These are phyloP conservation scores for Mycena belliarum DNA, from an alignment of 768 basidiomycete genomes.

Conservation along the genomic window DNA sequence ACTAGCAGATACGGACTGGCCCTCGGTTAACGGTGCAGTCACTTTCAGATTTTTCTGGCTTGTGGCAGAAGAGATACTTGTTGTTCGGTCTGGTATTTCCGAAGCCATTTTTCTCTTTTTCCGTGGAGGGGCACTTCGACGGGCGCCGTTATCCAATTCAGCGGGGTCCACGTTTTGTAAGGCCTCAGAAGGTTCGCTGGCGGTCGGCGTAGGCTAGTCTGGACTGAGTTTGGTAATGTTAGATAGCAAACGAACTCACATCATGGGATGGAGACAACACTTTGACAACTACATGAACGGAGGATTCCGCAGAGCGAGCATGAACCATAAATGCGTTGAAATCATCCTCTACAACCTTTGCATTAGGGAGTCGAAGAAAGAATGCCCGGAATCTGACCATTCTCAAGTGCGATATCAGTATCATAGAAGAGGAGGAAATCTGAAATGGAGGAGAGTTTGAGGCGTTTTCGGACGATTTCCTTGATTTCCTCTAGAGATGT, in stretches of 20 bases:
- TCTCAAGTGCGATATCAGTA: slow-evolving; percentile 69
- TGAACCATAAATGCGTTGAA: slow-evolving; percentile 69
- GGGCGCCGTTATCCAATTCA: not conserved
- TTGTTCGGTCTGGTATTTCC: not conserved
- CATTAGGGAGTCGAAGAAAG: slow-evolving; percentile 4
- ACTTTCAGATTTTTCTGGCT: not conserved
- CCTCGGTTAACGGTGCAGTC: not conserved
- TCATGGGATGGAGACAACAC: not conserved
- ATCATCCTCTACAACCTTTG: slow-evolving; percentile 68
- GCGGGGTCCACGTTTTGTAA: not conserved
- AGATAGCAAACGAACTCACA: slow-evolving; percentile 4
- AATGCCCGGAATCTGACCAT: slow-evolving; percentile 47
- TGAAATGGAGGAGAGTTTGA: slow-evolving; percentile 45
- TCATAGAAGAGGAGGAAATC: slow-evolving; percentile 54
- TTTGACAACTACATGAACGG: slow-evolving; percentile 41
- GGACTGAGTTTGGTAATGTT: not conserved
- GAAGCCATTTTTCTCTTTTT: slow-evolving; percentile 14
- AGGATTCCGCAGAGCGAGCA: slow-evolving; percentile 33
- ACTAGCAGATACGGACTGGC: not conserved
- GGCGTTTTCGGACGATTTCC: slow-evolving; percentile 59
- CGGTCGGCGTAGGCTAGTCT: not conserved
- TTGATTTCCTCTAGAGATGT: slow-evolving; percentile 59
- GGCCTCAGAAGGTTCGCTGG: not conserved
- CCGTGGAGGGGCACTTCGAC: not conserved
- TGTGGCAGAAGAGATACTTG: not conserved